Evolutionary conservation across 75 land plant species (phyloP).

Genomic region (Pseudotsuga menziesii): DNA sequence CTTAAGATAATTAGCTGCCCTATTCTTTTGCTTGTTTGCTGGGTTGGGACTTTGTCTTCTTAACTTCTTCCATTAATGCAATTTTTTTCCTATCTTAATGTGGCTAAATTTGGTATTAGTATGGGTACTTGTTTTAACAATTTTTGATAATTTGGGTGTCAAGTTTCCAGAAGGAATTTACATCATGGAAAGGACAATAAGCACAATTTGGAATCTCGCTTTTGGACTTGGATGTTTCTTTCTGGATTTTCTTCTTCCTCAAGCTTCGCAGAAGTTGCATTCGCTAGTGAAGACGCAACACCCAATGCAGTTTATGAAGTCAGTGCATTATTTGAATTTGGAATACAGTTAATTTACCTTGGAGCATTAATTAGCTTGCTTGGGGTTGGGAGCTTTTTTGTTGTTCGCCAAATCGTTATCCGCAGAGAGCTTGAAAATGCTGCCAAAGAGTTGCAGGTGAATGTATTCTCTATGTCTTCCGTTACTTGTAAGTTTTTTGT

Average conservation of each 20-base stretch:
- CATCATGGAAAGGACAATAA: neutral
- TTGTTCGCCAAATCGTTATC: conserved; percentile 89
- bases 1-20: neutral
- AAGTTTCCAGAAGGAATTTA: neutral
- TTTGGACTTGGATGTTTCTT: conserved; percentile 8
- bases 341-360: conserved; percentile 84
- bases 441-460: conserved; percentile 95
- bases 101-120: no score
- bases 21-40: neutral
- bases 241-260: conserved; percentile 14
- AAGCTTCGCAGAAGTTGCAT: conserved; percentile 36
- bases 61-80: neutral
- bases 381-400: conserved; percentile 84
- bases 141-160: neutral
- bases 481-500: neutral
- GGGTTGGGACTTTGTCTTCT: neutral
- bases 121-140: neutral
- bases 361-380: conserved; percentile 78
- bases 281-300: conserved; percentile 21
- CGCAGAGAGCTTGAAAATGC: conserved; percentile 92
- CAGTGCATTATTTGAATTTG: conserved; percentile 71
- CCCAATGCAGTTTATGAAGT: conserved; percentile 59
- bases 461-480: neutral
- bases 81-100: neutral
- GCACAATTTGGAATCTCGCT: neutral